A percentile compares a stretch with the other conserved stretches of the same genome.
phyloP scores from a whole-genome alignment of 2,329 filamentous ascomycete species.

The Cylindrodendrum hubeiense region DNA sequence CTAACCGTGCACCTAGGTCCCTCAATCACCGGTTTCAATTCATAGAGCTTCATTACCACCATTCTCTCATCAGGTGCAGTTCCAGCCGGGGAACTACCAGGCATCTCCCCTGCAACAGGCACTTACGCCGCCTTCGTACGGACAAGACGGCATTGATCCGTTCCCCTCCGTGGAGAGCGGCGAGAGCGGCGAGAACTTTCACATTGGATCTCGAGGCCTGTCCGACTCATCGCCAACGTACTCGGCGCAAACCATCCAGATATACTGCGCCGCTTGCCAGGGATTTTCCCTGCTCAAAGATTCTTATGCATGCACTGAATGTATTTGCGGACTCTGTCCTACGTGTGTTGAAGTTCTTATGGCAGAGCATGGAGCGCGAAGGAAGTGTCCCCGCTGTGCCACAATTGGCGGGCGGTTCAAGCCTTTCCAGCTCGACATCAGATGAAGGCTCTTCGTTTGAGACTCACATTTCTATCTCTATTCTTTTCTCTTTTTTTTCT shows the following conservation, averaged over 20 bases:
- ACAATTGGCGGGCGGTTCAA: constrained; percentile 86
- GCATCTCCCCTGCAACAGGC: constrained; percentile 92
- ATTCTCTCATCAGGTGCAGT: constrained; percentile 70
- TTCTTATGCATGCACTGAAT: constrained; percentile 95
- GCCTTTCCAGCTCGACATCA: constrained; percentile 85
- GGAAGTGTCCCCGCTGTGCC: constrained; percentile 83
- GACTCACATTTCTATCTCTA: constrained; percentile 34
- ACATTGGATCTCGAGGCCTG: constrained; percentile 75
- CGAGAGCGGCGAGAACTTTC: constrained; percentile 81
- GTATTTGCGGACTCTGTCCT: constrained; percentile 92
- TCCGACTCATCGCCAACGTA: constrained; percentile 80
- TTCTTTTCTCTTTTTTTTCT: constrained; percentile 13
- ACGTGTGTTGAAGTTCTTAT: constrained; percentile 87
- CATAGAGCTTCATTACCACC: constrained; percentile 73
- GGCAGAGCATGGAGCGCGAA: constrained; percentile 79
- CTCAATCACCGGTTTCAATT: constrained; percentile 74
- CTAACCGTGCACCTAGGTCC: constrained; percentile 60
- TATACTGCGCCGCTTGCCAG: constrained; percentile 92
- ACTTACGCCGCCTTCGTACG: constrained; percentile 83
- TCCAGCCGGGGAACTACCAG: constrained; percentile 77
- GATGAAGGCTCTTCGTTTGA: constrained; percentile 59
- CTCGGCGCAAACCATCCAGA: constrained; percentile 82
- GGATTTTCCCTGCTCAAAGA: constrained; percentile 81
- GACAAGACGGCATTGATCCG: constrained; percentile 77
- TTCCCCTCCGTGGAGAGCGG: constrained; percentile 91